Evolutionary conservation across 108 stramenopile genomes (phyloP).

Genomic region (Skeletonema grethae): DNA sequence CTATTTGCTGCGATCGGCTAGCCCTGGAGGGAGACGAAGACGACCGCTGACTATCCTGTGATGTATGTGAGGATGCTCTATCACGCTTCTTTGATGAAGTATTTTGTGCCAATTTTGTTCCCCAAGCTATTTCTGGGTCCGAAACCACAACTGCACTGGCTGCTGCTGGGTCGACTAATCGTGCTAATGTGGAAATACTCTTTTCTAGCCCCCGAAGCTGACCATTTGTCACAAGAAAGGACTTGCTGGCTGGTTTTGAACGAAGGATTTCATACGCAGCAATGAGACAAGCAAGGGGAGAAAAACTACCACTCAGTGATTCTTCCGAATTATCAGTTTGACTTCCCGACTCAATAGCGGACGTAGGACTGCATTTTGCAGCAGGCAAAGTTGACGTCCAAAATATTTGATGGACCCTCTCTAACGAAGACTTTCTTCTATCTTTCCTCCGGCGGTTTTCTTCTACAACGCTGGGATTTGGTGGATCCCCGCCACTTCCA

Average conservation of each 20-base stretch:
- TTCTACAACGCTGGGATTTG: conserved; percentile 3
- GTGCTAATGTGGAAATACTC: conserved; percentile 29
- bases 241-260: conserved; percentile 8
- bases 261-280: conserved; percentile 46
- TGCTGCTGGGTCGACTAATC: conserved; percentile 42
- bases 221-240: conserved; percentile 11
- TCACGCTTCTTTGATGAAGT: conserved; percentile 19
- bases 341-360: background rate
- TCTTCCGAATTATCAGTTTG: conserved; percentile 3
- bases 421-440: conserved; percentile 24
- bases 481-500: background rate
- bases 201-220: conserved; percentile 22
- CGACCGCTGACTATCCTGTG: conserved; percentile 26
- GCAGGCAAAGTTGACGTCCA: conserved; percentile 44
- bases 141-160: conserved; percentile 30
- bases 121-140: conserved; percentile 29
- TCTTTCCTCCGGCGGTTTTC: conserved; percentile 38
- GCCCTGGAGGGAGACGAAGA: conserved; percentile 7
- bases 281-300: conserved; percentile 45
- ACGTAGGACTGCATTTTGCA: conserved; percentile 25
- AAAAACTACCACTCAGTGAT: conserved; percentile 10
- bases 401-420: conserved; percentile 37
- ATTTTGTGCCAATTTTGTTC: conserved; percentile 4
- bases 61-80: conserved; percentile 16
- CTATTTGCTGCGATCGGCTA: background rate